A percentile compares a stretch with the other conserved stretches of the same genome.
Evolutionary conservation across 768 basidiomycete species (phyloP).

Genomic region (Rhizopogon roseolus): DNA sequence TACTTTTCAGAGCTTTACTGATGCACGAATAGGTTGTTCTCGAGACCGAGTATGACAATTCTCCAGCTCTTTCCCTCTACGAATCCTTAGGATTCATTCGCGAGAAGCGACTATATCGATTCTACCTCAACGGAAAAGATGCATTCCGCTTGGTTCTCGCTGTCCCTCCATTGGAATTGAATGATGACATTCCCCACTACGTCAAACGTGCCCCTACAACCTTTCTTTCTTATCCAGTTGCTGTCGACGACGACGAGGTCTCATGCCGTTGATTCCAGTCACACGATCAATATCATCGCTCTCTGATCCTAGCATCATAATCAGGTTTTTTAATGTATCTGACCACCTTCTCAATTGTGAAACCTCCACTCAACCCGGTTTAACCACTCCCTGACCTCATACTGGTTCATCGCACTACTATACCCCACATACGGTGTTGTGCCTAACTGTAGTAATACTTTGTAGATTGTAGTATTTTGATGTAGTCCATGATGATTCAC

Average conservation of each 20-base stretch:
- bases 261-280: neutral
- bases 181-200: slow-evolving; percentile 10
- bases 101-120: slow-evolving; percentile 90
- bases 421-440: slow-evolving; percentile 1
- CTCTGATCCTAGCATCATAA: neutral
- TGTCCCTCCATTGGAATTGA: slow-evolving; percentile 35
- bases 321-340: neutral
- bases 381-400: neutral
- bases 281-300: neutral
- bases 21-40: slow-evolving; percentile 65
- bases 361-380: neutral
- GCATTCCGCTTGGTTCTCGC: slow-evolving; percentile 80
- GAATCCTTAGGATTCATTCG: slow-evolving; percentile 91
- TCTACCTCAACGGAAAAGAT: slow-evolving; percentile 97
- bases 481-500: neutral
- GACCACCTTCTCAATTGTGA: neutral
- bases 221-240: slow-evolving; percentile 16
- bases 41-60: slow-evolving; percentile 95
- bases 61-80: slow-evolving; percentile 83
- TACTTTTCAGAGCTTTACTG: neutral
- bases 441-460: neutral
- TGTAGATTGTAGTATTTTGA: slow-evolving; percentile 1
- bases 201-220: slow-evolving; percentile 12
- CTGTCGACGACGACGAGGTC: slow-evolving; percentile 22
- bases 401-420: neutral